Evolutionary conservation across 306 rosid genomes (phyloP), one percentile per base, ranked within the genome.

Genomic region (Comarum palustre): DNA sequence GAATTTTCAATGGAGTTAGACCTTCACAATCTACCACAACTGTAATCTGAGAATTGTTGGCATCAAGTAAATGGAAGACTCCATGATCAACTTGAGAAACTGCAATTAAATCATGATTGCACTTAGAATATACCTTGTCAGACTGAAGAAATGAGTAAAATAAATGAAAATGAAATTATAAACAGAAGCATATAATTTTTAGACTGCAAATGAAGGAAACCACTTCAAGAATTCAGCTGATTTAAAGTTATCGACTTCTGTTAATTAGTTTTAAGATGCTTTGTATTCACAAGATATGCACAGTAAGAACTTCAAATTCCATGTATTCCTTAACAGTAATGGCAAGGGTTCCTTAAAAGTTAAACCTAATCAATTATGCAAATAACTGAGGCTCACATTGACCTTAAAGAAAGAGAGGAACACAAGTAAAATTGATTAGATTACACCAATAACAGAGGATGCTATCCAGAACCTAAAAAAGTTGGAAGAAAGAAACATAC

Each of bases 11-110:
- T 6, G 99, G 93, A 80, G 99, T 81, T 76, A 94, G 80, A 73
- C 99, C 97, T 75, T 89, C 95, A 77, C 99, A 94, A 79, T 94
- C 99, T 80, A 94, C 95, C 80, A 94, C 79, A 34, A 94, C 99
- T 55, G 96, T 87, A 72, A 94, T 88, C 63, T 87, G 88, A 47
- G 92, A 81, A 80, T 85, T 84, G 70, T 84, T 87, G 79, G 82
- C 80, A 79, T 88, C 87, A 32, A 88, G 84, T 50, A 94, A 82
- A 80, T 83, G 87, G 83, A 85, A 65, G 74, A 91, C 88, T 32
- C 97, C 97, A 62, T 84, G 87, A 71, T 94, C 99, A 29, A 94
- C 95, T 81, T 91, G 96, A 73, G 99, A 94, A 82, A 91, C 98
- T 94, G 95, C 73, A 78, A 77, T 80, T 68, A 73, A 71, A 79